A percentile compares a stretch with the other conserved stretches of the same genome.
phyloP scores from a whole-genome alignment of 2,329 filamentous ascomycete species.

The Aspergillus aculeatus region DNA sequence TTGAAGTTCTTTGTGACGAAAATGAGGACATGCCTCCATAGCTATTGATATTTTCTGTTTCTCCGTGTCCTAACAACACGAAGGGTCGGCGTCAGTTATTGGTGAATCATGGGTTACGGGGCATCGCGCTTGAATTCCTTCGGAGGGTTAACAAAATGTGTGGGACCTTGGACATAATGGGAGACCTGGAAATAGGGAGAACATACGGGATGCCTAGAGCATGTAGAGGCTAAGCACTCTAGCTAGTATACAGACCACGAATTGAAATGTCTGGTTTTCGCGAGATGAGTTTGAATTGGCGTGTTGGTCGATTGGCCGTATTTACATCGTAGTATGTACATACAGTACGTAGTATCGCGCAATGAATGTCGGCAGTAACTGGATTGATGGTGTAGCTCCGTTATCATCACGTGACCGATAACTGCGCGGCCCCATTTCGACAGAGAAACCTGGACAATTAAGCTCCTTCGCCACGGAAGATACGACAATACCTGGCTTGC shows the following conservation, averaged over 20 bases:
- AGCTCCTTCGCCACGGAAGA: too few species aligned
- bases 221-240: conserved; percentile 16
- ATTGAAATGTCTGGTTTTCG: conserved; percentile 9
- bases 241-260: conserved; percentile 25
- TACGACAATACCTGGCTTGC: too few species aligned
- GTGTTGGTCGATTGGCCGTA: too few species aligned
- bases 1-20: conserved; percentile 23
- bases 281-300: too few species aligned
- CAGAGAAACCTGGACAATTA: not conserved
- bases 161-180: conserved; percentile 25
- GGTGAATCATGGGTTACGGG: conserved; percentile 20
- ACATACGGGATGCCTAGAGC: conserved; percentile 19
- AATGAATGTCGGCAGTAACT: too few species aligned
- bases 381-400: too few species aligned
- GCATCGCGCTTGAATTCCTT: conserved; percentile 21
- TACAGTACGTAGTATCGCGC: too few species aligned
- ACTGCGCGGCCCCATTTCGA: too few species aligned
- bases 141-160: conserved; percentile 18
- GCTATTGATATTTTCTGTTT: conserved; percentile 22
- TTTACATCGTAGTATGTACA: too few species aligned
- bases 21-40: conserved; percentile 25
- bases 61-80: conserved; percentile 21
- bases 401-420: conserved; percentile 4
- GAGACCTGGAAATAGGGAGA: conserved; percentile 22
- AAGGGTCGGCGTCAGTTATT: conserved; percentile 24